phyloP scores from a whole-genome alignment of 148 eudicot species.

The Silene latifolia region DNA sequence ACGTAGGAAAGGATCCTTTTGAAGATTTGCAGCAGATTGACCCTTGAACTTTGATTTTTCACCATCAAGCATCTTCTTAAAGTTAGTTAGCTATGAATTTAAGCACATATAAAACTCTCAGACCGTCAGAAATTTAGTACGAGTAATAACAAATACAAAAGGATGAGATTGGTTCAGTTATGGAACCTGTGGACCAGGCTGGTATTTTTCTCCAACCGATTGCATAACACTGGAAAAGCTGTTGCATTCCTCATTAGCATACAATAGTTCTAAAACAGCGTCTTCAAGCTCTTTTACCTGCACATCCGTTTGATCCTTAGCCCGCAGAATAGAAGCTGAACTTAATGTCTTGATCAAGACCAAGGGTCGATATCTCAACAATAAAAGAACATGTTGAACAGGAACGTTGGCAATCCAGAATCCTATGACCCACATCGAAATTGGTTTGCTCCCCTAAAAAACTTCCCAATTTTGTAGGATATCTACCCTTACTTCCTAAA shows the following conservation, averaged over 20 bases:
- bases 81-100: slow-evolving; percentile 51
- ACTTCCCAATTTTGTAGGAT: no score
- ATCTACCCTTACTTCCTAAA: no score
- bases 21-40: slow-evolving; percentile 36
- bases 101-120: background rate
- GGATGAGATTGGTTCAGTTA: background rate
- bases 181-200: slow-evolving; percentile 52
- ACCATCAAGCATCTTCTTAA: slow-evolving; percentile 47
- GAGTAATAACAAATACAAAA: background rate
- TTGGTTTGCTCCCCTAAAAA: no score
- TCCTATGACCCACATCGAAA: no score
- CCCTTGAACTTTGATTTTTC: slow-evolving; percentile 51
- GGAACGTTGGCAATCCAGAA: no score
- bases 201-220: slow-evolving; percentile 48
- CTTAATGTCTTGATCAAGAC: background rate
- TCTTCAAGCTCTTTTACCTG: slow-evolving; percentile 82
- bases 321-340: background rate
- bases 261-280: slow-evolving; percentile 48
- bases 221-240: slow-evolving; percentile 52
- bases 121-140: background rate
- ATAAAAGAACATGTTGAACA: no score
- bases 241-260: slow-evolving; percentile 52
- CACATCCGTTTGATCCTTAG: slow-evolving; percentile 1
- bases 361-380: background rate
- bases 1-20: slow-evolving; percentile 48